phyloP scores from a whole-genome alignment of 2,329 filamentous ascomycete genomes.

The Botrytis byssoidea region DNA sequence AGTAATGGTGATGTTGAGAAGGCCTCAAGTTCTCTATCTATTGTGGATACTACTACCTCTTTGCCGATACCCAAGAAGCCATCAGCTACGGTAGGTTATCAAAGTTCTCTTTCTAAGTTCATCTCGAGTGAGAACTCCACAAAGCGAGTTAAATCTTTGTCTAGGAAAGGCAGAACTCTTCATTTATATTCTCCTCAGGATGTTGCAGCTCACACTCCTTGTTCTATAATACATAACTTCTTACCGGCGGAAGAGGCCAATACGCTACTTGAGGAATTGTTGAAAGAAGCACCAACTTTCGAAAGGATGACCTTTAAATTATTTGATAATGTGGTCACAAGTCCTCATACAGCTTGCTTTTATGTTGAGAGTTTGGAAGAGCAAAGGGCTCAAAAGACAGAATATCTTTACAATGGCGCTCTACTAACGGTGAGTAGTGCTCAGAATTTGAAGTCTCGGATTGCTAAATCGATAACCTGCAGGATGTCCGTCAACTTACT shows the following conservation, averaged over 20 bases:
- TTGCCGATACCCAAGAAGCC: slow-evolving; percentile 35
- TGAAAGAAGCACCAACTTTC: slow-evolving; percentile 71
- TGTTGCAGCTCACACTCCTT: slow-evolving; percentile 80
- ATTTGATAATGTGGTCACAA: slow-evolving; percentile 83
- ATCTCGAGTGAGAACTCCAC: slow-evolving; percentile 24
- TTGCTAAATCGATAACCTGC: not conserved
- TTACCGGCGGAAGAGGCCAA: slow-evolving; percentile 71
- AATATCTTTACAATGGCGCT: slow-evolving; percentile 84
- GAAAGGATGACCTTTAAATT: slow-evolving; percentile 74
- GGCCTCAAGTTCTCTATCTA: slow-evolving; percentile 57
- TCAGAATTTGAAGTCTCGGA: slow-evolving; percentile 16
- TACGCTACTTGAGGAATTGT: slow-evolving; percentile 69
- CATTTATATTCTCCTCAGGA: slow-evolving; percentile 81
- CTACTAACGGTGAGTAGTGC: slow-evolving; percentile 56
- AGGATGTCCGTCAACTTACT: slow-evolving; percentile 75
- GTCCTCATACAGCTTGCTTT: slow-evolving; percentile 79
- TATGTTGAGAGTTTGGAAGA: slow-evolving; percentile 77
- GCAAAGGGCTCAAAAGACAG: slow-evolving; percentile 65
- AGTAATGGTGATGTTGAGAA: slow-evolving; percentile 73
- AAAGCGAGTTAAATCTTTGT: slow-evolving; percentile 54
- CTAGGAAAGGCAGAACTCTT: slow-evolving; percentile 77
- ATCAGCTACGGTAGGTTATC: slow-evolving; percentile 47
- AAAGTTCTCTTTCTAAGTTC: slow-evolving; percentile 62
- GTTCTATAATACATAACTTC: slow-evolving; percentile 91
- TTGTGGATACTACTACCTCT: slow-evolving; percentile 2